Conservation (phyloP, 1,284 basidiomycete species). For the Sporisorium exsertum region DNA sequence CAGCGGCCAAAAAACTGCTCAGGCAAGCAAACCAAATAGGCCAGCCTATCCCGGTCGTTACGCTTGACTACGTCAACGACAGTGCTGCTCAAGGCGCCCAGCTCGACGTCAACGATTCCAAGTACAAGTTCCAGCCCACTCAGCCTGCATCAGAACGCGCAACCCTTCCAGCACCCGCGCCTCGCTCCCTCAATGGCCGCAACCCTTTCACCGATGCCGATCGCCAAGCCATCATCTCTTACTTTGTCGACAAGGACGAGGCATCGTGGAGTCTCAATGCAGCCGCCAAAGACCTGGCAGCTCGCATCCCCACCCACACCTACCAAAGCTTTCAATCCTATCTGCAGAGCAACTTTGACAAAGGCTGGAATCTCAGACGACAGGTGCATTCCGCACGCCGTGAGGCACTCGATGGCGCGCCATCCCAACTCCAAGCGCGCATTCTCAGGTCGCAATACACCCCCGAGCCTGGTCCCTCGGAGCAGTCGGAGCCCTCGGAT, state of each 20-base stretch:
- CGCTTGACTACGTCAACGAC: slow-evolving; percentile 30
- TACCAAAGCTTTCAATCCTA: slow-evolving; percentile 50
- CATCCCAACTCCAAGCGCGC: slow-evolving; percentile 34
- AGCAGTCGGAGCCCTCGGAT: slow-evolving; percentile 35
- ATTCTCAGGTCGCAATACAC: slow-evolving; percentile 37
- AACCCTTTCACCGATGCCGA: slow-evolving; percentile 40
- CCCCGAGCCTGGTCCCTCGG: slow-evolving; percentile 20
- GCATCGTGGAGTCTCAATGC: slow-evolving; percentile 50
- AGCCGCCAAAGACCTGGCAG: slow-evolving; percentile 41
- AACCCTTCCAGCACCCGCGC: background rate
- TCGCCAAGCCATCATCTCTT: slow-evolving; percentile 33
- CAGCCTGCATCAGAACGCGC: slow-evolving; percentile 7
- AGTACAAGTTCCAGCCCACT: slow-evolving; percentile 26
- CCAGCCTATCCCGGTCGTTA: slow-evolving; percentile 46
- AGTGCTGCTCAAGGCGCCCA: slow-evolving; percentile 11
- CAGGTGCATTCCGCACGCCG: slow-evolving; percentile 20
- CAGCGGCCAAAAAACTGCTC: slow-evolving; percentile 12
- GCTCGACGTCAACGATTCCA: slow-evolving; percentile 23
- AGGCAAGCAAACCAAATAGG: slow-evolving; percentile 24
- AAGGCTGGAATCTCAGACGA: slow-evolving; percentile 37
- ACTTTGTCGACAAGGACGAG: slow-evolving; percentile 33
- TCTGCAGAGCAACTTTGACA: slow-evolving; percentile 47
- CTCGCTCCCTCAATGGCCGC: slow-evolving; percentile 24
- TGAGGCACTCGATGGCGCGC: slow-evolving; percentile 21
- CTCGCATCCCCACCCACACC: slow-evolving; percentile 37